Evolutionary conservation across 2,329 filamentous ascomycete species (phyloP), one percentile per base, ranked within the genome.

Genomic region (Paecilomyces sp.): DNA sequence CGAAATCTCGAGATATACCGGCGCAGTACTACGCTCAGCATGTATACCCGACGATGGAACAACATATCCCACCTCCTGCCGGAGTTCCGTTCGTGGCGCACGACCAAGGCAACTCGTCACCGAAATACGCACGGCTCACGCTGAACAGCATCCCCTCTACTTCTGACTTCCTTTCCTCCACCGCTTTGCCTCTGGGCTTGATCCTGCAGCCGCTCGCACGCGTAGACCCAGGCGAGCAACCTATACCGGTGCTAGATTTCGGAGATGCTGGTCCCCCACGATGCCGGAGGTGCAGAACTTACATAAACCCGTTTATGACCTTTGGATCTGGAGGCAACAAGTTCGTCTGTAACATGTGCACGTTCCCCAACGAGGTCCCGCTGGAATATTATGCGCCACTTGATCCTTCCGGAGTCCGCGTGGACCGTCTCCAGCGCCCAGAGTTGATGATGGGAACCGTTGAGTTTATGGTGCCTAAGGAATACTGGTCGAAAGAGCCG

Each of bases 301-400:
- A 99, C 77, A 95, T 99, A 78, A 99, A 99, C 71, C 94, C 94
- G 1, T 99, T 99, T 73, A 97, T 99, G 94, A 90, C 92, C 71
- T 99, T 99, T 82, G 85, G 89, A 61, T 88, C 89, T 15, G 93
- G 93, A 41, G 94, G 94, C 60, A 96, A 93, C 78, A 96, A 96
- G 73, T 95, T 96, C 73, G 91, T 96, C 57, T 99, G 94, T 80
- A 99, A 99, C 71, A 90, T 99, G 77, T 99, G 94, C 79, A 94
- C 90, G 24, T 96, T 97, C 73, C 92, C 94, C 56, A 99, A 97
- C 72, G 94, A 99, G 70, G 95, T 95, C 0, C 81, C 91, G 0
- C 78, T 90, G 1, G 93, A 97, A 71, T 99, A 99, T 76, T 99
- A 96, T 74, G 89, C 91, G 58, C 92, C 94, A 18, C 91, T 91